phyloP scores from a whole-genome alignment of 495 filamentous ascomycete genomes.

The Penicillium verhagenii region DNA sequence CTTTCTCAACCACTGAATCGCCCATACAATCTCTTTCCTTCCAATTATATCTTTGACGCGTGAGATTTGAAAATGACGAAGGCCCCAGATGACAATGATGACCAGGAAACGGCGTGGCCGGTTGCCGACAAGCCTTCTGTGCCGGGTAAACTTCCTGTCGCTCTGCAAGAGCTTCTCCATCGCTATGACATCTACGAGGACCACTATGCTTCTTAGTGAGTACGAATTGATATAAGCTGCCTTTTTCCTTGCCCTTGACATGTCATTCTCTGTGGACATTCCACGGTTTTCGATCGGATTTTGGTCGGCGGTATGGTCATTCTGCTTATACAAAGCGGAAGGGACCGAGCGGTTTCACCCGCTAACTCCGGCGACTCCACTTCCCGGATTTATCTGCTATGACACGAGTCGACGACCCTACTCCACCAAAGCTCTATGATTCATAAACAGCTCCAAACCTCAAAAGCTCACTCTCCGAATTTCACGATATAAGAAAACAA shows the following conservation, averaged over 20 bases:
- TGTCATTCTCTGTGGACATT: too few species aligned
- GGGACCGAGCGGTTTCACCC: not conserved
- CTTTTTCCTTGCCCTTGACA: not conserved
- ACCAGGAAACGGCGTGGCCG: slow-evolving; percentile 29
- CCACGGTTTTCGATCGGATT: too few species aligned
- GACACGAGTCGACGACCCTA: not conserved
- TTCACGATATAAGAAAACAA: not conserved
- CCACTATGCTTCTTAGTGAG: slow-evolving; percentile 77
- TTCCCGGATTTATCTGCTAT: not conserved
- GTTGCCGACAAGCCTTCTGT: slow-evolving; percentile 51
- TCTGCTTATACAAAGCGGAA: not conserved
- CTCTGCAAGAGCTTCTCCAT: slow-evolving; percentile 72
- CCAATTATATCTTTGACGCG: not conserved
- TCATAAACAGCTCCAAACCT: not conserved
- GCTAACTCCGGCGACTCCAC: not conserved
- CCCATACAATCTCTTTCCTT: not conserved
- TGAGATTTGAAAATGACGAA: slow-evolving; percentile 34
- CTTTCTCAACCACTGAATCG: not conserved
- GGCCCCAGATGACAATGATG: slow-evolving; percentile 12
- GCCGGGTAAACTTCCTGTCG: slow-evolving; percentile 61
- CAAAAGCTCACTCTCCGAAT: not conserved
- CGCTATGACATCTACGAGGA: slow-evolving; percentile 75
- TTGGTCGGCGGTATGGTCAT: not conserved
- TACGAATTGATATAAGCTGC: slow-evolving; percentile 16
- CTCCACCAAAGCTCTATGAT: slow-evolving; percentile 8